These are phyloP conservation scores for Termitomyces heimii DNA, from an alignment of 768 basidiomycete genomes.

Conservation along the genomic window DNA sequence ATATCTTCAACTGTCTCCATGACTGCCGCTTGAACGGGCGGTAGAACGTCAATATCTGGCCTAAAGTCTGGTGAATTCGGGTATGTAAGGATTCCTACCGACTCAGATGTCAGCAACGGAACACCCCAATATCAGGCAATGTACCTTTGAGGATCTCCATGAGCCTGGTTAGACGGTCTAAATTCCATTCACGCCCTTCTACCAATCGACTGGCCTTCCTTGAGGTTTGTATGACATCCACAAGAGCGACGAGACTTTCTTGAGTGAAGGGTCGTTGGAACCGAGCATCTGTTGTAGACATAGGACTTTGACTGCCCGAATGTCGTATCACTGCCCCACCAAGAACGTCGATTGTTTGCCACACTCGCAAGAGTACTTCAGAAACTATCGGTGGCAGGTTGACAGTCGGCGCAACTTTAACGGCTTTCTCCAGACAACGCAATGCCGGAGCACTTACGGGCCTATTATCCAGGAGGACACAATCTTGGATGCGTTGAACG, in stretches of 20 bases:
- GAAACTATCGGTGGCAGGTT: slow-evolving; percentile 37
- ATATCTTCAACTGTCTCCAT: slow-evolving; percentile 65
- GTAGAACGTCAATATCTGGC: slow-evolving; percentile 78
- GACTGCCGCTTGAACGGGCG: slow-evolving; percentile 74
- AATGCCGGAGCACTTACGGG: slow-evolving; percentile 78
- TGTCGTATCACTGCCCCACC: slow-evolving; percentile 44
- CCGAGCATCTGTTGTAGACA: slow-evolving; percentile 12
- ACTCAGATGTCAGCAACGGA: neutral
- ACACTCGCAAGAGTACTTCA: slow-evolving; percentile 54
- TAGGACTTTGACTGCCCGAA: slow-evolving; percentile 14
- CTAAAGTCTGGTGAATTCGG: slow-evolving; percentile 79
- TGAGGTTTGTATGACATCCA: slow-evolving; percentile 63
- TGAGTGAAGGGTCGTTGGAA: slow-evolving; percentile 60
- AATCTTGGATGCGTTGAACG: slow-evolving; percentile 62
- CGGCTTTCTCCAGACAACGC: slow-evolving; percentile 75
- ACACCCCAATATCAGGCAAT: neutral
- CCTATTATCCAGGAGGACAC: slow-evolving; percentile 63
- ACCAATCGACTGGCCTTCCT: slow-evolving; percentile 42
- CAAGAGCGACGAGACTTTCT: slow-evolving; percentile 78
- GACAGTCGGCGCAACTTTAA: slow-evolving; percentile 49
- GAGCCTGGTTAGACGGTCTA: slow-evolving; percentile 58
- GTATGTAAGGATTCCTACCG: slow-evolving; percentile 70
- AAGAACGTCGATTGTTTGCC: slow-evolving; percentile 64
- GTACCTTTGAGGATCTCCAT: slow-evolving; percentile 76
- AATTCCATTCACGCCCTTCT: slow-evolving; percentile 56